Percentiles rank a stretch among this genome's conserved stretches.
Conservation (phyloP, 768 basidiomycete species). For the Mycena chlorophos region DNA sequence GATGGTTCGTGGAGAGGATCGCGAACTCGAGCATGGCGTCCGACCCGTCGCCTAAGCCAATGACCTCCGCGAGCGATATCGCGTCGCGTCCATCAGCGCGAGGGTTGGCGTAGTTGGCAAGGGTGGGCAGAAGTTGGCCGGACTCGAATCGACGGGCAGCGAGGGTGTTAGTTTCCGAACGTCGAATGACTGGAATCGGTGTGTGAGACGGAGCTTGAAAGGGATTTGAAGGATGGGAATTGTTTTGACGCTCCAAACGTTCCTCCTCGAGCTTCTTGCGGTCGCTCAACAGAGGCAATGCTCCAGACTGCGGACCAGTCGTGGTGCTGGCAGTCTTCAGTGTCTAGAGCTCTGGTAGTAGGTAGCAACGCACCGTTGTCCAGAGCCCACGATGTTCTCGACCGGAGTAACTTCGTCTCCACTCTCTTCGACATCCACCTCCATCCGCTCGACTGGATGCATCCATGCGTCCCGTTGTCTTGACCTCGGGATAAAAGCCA, state of each 20-base stretch:
- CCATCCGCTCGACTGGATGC: too few species aligned
- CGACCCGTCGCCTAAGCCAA: conserved; percentile 44
- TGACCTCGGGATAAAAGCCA: too few species aligned
- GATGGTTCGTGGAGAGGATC: conserved; percentile 73
- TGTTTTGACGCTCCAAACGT: conserved; percentile 72
- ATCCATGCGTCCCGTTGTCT: too few species aligned
- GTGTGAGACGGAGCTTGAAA: background rate
- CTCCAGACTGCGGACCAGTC: too few species aligned
- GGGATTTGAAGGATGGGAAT: conserved; percentile 41
- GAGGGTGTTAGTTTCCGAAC: conserved; percentile 56
- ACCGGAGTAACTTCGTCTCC: too few species aligned
- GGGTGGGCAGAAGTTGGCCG: conserved; percentile 16
- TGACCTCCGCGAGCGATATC: conserved; percentile 3
- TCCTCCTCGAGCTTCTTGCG: background rate
- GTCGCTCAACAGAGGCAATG: too few species aligned
- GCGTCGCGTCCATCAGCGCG: conserved; percentile 39
- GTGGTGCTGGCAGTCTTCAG: too few species aligned
- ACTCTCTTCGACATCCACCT: too few species aligned
- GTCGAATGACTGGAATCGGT: conserved; percentile 26
- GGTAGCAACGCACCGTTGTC: too few species aligned
- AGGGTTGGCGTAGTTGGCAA: conserved; percentile 55
- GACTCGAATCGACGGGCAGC: conserved; percentile 27
- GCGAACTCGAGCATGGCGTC: conserved; percentile 63
- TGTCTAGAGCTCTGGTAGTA: too few species aligned
- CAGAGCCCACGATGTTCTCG: too few species aligned